Evolutionary conservation across 2,329 filamentous ascomycete genomes (phyloP), one percentile per base, ranked within the genome.

Genomic region (Colletotrichum echinochloae): DNA sequence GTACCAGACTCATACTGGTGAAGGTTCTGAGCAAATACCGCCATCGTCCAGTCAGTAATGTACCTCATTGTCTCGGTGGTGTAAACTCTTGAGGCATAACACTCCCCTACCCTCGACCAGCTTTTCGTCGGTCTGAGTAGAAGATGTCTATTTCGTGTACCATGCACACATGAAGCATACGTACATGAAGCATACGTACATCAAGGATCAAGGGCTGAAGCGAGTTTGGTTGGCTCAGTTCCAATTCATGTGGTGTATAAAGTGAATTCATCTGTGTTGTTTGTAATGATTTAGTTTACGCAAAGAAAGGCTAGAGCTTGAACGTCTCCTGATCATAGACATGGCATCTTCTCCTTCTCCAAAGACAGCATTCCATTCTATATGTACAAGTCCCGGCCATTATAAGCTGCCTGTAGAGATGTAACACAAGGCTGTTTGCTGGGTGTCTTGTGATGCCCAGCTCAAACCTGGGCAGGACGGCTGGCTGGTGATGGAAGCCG

Each of bases 401-500:
- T 33, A 55, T 11, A 8, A 55, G 12, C n/a, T 30, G 12, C 12
- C 20, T 2, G 23, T 14, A 8, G 2, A 28, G 30, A 12, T 2
- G 11, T 11, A 37, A 20, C 14, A 20, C 8, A 5, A 55, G 11
- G 33, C 11, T 55, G 52, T 23, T 14, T 16, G 11, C 33, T 28
- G 20, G 30, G 20, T n/a, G 14, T 26, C 16, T 26, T 33, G 14
- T 26, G n/a, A 61, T 28, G 28, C 8, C 6, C 28, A 46, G 12
- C 14, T 55, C 20, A 14, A 26, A 2, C 30, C 26, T 37, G 51
- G 54, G n/a, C 48, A 28, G 35, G 12, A 8, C 26, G 30, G 28
- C 18, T 1, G 30, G 28, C 18, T 1, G 35, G 60, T 44, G 35
- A 44, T 66, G 44, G 67, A 73, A 73, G 23, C 51, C 59, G 54